Percentiles rank a stretch among this genome's conserved stretches.
Conservation (phyloP, 2,329 filamentous ascomycete species). For the Cladobotryum protrusum region DNA sequence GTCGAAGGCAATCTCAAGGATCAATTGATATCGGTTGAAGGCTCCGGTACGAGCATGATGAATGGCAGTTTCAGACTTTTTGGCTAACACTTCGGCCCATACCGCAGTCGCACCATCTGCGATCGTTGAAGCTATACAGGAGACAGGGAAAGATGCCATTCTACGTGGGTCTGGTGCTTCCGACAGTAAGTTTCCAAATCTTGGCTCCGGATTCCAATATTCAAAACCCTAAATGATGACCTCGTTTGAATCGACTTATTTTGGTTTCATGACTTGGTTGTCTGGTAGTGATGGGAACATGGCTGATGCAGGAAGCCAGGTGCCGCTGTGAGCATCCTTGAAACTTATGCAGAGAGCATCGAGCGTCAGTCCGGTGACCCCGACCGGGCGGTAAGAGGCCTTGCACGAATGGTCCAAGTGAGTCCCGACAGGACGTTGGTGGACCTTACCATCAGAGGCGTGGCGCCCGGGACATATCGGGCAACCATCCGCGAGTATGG, state of each 20-base stretch:
- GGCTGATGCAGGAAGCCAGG: slow-evolving; percentile 34
- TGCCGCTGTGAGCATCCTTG: slow-evolving; percentile 91
- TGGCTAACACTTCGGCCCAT: slow-evolving; percentile 9
- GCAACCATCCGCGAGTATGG: slow-evolving; percentile 82
- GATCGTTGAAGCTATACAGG: slow-evolving; percentile 83
- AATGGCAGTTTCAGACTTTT: slow-evolving; percentile 1
- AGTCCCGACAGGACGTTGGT: slow-evolving; percentile 71
- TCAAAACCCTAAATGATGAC: neutral
- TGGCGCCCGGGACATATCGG: slow-evolving; percentile 73
- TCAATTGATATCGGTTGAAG: slow-evolving; percentile 78
- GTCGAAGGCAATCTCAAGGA: slow-evolving; percentile 76
- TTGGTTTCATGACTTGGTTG: neutral
- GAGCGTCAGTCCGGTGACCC: slow-evolving; percentile 37
- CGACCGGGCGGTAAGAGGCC: slow-evolving; percentile 64
- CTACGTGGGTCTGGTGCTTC: slow-evolving; percentile 80
- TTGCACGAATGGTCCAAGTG: slow-evolving; percentile 92
- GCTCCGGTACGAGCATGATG: slow-evolving; percentile 53
- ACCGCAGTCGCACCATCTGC: slow-evolving; percentile 69
- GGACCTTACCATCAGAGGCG: slow-evolving; percentile 79
- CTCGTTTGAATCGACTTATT: neutral
- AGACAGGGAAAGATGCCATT: slow-evolving; percentile 89
- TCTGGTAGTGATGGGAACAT: neutral
- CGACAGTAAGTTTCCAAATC: slow-evolving; percentile 53
- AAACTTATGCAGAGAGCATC: slow-evolving; percentile 63
- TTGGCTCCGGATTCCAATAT: neutral